These are phyloP conservation scores for Mycena indigotica DNA, from an alignment of 768 basidiomycete species.

Conservation along the genomic window DNA sequence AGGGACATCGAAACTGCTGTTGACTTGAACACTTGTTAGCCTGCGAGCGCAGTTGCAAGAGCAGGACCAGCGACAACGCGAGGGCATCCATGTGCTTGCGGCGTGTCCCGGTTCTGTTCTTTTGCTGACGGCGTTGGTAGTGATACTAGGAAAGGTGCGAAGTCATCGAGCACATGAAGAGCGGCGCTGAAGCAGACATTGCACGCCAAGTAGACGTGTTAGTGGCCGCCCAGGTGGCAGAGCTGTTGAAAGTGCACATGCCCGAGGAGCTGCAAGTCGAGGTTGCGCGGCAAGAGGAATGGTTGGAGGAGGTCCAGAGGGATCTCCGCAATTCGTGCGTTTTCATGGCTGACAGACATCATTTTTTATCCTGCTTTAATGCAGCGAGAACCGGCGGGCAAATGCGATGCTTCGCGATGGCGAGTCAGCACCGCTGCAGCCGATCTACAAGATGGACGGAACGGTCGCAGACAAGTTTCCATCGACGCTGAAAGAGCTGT, in stretches of 20 bases:
- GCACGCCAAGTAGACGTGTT: constrained; percentile 50
- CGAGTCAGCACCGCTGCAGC: constrained; percentile 43
- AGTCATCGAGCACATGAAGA: constrained; percentile 45
- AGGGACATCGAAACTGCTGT: constrained; percentile 36
- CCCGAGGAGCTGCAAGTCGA: constrained; percentile 52
- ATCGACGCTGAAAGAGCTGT: constrained; percentile 52
- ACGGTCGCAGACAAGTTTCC: constrained; percentile 52
- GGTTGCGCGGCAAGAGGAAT: constrained; percentile 42
- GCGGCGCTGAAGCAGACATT: constrained; percentile 54
- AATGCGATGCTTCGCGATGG: constrained; percentile 53
- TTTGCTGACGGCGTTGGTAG: constrained; percentile 29
- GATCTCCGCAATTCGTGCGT: constrained; percentile 62
- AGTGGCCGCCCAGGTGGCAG: constrained; percentile 52
- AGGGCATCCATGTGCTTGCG: constrained; percentile 53
- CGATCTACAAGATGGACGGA: constrained; percentile 52
- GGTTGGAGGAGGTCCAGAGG: constrained; percentile 49
- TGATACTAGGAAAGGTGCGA: constrained; percentile 49
- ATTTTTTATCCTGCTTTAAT: not conserved
- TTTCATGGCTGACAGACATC: too few relatives aligned
- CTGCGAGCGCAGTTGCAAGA: constrained; percentile 46
- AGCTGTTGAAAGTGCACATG: constrained; percentile 48
- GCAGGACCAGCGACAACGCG: constrained; percentile 46
- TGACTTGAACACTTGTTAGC: constrained; percentile 29
- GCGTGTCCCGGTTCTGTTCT: constrained; percentile 16
- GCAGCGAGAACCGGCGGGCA: constrained; percentile 57